Percentiles rank a stretch among this genome's conserved stretches.
These are phyloP conservation scores for Rhinocladiella similis DNA, from an alignment of 2,329 filamentous ascomycete genomes.

Conservation along the genomic window DNA sequence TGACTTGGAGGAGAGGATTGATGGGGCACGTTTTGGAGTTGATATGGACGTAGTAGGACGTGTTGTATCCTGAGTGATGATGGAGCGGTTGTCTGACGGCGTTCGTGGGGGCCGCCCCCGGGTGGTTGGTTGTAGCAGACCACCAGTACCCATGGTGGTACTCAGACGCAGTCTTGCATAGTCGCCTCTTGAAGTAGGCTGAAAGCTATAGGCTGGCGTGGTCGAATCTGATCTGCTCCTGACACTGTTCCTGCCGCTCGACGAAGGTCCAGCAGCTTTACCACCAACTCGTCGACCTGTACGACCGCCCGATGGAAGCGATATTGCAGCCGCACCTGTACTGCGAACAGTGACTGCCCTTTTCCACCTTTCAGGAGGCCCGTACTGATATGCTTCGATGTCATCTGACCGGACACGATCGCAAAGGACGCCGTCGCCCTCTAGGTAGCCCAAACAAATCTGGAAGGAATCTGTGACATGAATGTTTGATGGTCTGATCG, in stretches of 20 bases:
- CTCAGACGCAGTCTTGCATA: slow-evolving; percentile 23
- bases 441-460: slow-evolving; percentile 60
- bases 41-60: neutral
- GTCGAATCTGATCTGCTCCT: slow-evolving; percentile 29
- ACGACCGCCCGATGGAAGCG: slow-evolving; percentile 43
- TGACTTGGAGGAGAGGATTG: slow-evolving; percentile 21
- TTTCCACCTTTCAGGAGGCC: slow-evolving; percentile 56
- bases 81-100: slow-evolving; percentile 13
- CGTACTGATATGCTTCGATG: slow-evolving; percentile 60
- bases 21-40: slow-evolving; percentile 9
- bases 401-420: slow-evolving; percentile 54
- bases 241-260: slow-evolving; percentile 7
- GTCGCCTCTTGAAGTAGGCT: slow-evolving; percentile 20
- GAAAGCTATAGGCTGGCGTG: slow-evolving; percentile 19
- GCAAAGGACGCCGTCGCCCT: slow-evolving; percentile 56
- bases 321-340: slow-evolving; percentile 32
- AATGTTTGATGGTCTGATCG: slow-evolving; percentile 61
- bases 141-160: slow-evolving; percentile 8
- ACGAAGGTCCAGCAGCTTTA: slow-evolving; percentile 3
- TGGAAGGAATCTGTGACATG: slow-evolving; percentile 56
- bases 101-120: slow-evolving; percentile 4
- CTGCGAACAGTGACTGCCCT: slow-evolving; percentile 40
- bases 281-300: slow-evolving; percentile 35
- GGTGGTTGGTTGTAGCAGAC: neutral
- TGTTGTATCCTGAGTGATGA: slow-evolving; percentile 12